Evolutionary conservation across 179 eudicot species (phyloP).

Genomic region (Dionaea muscipula): DNA sequence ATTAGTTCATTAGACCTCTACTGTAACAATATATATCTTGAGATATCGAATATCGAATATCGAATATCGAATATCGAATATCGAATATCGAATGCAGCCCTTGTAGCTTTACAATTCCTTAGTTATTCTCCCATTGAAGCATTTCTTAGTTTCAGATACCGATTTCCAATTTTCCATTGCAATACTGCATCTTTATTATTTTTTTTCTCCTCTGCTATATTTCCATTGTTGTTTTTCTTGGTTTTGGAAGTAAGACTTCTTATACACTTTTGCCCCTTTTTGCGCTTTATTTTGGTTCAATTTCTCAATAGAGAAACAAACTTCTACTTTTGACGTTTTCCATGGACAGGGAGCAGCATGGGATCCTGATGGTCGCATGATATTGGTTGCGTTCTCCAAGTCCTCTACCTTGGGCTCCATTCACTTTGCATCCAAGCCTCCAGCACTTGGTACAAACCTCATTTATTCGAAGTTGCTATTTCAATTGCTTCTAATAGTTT

Average conservation of each 20-base stretch:
- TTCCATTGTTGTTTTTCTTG: too few relatives aligned
- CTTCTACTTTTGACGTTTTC: neutral
- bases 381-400: slow-evolving; percentile 71
- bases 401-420: slow-evolving; percentile 75
- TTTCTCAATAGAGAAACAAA: neutral
- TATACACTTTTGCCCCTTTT: neutral
- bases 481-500: neutral
- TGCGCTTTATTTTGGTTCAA: neutral
- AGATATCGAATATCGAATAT: too few relatives aligned
- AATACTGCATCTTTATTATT: too few relatives aligned
- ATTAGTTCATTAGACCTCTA: neutral
- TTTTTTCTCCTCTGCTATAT: too few relatives aligned
- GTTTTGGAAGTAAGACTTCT: neutral
- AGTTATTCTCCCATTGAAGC: too few relatives aligned
- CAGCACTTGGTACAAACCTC: slow-evolving; percentile 57
- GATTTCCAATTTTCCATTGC: too few relatives aligned
- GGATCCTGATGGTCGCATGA: slow-evolving; percentile 96
- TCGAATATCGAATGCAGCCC: too few relatives aligned
- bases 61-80: too few relatives aligned
- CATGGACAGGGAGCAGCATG: slow-evolving; percentile 71
- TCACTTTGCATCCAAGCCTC: slow-evolving; percentile 94
- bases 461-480: neutral
- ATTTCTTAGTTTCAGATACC: too few relatives aligned
- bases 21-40: too few relatives aligned
- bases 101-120: too few relatives aligned